These are phyloP conservation scores for Stagonosporopsis chrysanthemi DNA, from an alignment of 2,329 filamentous ascomycete genomes.

Conservation along the genomic window DNA sequence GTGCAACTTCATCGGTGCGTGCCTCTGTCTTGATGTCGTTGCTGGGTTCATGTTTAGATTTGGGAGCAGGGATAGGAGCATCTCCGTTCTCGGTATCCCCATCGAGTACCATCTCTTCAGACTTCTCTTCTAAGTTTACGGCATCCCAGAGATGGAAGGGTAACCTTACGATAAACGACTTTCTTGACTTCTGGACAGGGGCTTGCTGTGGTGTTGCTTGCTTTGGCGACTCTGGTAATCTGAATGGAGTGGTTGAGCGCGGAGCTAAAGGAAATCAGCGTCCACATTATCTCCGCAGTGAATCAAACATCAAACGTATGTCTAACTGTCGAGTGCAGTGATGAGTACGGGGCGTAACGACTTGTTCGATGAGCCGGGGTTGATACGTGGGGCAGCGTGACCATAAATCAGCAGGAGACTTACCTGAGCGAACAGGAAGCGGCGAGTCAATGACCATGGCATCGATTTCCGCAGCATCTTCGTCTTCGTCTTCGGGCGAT, in stretches of 20 bases:
- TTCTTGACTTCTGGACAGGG: conserved; percentile 32
- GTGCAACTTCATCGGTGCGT: conserved; percentile 9
- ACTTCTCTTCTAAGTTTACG: conserved; percentile 23
- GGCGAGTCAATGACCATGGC: conserved; percentile 27
- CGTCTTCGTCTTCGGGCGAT: conserved; percentile 40
- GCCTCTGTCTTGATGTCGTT: background rate
- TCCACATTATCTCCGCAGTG: background rate
- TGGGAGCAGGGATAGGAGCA: conserved; percentile 18
- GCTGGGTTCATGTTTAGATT: conserved; percentile 5
- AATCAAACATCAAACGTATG: background rate
- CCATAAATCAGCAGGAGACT: conserved; percentile 20
- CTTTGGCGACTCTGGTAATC: conserved; percentile 27
- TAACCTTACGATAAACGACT: conserved; percentile 32
- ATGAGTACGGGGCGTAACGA: background rate
- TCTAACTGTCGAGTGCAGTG: background rate
- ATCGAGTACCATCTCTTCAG: conserved; percentile 26
- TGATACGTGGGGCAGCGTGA: conserved; percentile 3
- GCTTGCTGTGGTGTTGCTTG: conserved; percentile 33
- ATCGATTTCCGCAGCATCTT: conserved; percentile 34
- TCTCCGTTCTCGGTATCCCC: conserved; percentile 21
- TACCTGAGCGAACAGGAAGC: conserved; percentile 38
- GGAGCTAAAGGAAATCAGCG: conserved; percentile 21
- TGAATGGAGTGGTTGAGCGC: conserved; percentile 12
- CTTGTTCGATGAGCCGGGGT: background rate
- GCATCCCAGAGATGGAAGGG: conserved; percentile 12